These are phyloP conservation scores for Mucor indicus DNA, from an alignment of 371 early-diverging fungal species.

Conservation along the genomic window DNA sequence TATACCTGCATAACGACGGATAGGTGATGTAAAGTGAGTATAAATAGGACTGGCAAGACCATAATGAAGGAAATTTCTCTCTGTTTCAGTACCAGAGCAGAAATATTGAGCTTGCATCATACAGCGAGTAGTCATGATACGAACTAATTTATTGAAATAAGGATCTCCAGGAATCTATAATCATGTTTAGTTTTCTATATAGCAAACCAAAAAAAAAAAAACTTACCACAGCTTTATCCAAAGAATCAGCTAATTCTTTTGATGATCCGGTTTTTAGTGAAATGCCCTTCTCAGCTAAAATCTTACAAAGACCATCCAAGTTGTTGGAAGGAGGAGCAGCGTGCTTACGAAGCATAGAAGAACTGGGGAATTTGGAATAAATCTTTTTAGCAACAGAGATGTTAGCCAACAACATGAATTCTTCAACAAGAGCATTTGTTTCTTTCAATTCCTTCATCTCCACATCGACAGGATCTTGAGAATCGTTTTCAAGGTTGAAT, in stretches of 20 bases:
- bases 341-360: conserved; percentile 91
- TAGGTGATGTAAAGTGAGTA: conserved; percentile 97
- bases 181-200: neutral
- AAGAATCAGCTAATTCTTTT: conserved; percentile 78
- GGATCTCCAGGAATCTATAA: conserved; percentile 66
- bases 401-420: conserved; percentile 99
- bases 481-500: conserved; percentile 83
- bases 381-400: conserved; percentile 96
- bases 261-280: conserved; percentile 50
- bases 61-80: conserved; percentile 84
- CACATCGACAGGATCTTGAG: conserved; percentile 85
- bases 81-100: conserved; percentile 74
- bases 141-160: conserved; percentile 85
- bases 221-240: conserved; percentile 70
- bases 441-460: conserved; percentile 92
- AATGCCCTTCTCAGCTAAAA: conserved; percentile 59
- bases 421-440: conserved; percentile 97
- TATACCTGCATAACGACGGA: conserved; percentile 86
- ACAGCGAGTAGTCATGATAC: conserved; percentile 91
- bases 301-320: conserved; percentile 74
- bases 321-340: conserved; percentile 71
- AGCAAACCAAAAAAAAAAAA: neutral
- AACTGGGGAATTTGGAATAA: conserved; percentile 83
- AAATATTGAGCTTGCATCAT: conserved; percentile 94
- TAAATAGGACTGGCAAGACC: conserved; percentile 85